A percentile compares a stretch with the other conserved stretches of the same genome.
These are phyloP conservation scores for Linnemannia exigua DNA, from an alignment of 192 early-diverging fungal genomes.

Conservation along the genomic window DNA sequence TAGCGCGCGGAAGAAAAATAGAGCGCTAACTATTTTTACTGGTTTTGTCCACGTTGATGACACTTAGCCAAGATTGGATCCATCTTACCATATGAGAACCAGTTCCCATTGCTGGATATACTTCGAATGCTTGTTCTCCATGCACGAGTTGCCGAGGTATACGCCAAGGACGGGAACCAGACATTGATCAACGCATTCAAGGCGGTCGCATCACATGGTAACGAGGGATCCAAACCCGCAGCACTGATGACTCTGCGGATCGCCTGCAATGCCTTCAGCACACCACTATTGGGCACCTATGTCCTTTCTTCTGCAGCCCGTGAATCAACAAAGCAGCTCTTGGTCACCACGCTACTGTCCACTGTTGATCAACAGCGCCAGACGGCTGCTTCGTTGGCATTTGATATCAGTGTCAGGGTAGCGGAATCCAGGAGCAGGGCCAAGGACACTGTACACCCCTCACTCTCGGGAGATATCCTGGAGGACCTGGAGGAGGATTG, in stretches of 20 bases:
- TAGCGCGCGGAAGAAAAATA: not conserved
- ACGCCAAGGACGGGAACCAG: conserved; percentile 60
- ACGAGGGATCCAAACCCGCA: conserved; percentile 63
- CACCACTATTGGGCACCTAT: conserved; percentile 48
- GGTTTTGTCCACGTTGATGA: not conserved
- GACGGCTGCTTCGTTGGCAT: conserved; percentile 75
- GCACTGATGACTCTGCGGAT: conserved; percentile 73
- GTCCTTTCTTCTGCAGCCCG: conserved; percentile 62
- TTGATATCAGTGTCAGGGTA: conserved; percentile 73
- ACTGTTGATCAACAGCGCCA: conserved; percentile 68
- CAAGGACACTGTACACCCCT: conserved; percentile 38
- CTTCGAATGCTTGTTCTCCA: conserved; percentile 69
- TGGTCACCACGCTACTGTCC: conserved; percentile 73
- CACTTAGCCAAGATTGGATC: conserved; percentile 44
- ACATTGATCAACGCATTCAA: conserved; percentile 41
- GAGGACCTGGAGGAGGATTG: conserved; percentile 74
- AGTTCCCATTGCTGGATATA: conserved; percentile 78
- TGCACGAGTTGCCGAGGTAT: conserved; percentile 56
- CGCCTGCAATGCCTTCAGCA: conserved; percentile 74
- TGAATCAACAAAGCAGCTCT: conserved; percentile 66
- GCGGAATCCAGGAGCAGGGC: conserved; percentile 57
- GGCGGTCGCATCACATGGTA: conserved; percentile 18
- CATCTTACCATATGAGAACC: conserved; percentile 59
- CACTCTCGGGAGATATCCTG: conserved; percentile 45
- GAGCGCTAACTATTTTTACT: not conserved